phyloP scores from a whole-genome alignment of 225 moss, liverwort and hornwort genomes.

The Antitrichia curtipendula region DNA sequence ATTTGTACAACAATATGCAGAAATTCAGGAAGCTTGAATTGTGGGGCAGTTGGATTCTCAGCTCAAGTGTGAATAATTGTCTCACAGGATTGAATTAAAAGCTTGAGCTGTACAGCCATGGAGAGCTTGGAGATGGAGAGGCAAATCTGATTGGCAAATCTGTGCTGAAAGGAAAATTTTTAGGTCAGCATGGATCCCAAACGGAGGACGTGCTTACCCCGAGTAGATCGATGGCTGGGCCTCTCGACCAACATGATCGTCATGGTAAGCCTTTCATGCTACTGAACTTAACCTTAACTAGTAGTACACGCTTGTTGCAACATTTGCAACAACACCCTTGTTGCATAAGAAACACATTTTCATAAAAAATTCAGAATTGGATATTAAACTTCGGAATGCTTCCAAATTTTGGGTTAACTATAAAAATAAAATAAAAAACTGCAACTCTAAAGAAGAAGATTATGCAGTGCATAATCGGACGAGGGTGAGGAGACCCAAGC shows the following conservation, averaged over 20 bases:
- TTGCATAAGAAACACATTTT: background rate
- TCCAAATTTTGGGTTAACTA: background rate
- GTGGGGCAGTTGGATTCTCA: background rate
- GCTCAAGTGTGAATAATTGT: background rate
- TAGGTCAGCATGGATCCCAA: slow-evolving; percentile 6
- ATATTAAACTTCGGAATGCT: background rate
- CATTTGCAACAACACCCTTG: background rate
- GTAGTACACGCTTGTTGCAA: background rate
- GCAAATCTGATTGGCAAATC: background rate
- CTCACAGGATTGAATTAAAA: background rate
- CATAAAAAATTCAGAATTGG: background rate
- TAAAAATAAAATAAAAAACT: no score
- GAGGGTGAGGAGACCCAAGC: background rate
- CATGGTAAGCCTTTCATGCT: slow-evolving; percentile 1
- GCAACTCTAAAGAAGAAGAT: no score
- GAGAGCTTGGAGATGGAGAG: background rate
- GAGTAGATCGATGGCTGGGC: slow-evolving; percentile 37
- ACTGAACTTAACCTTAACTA: background rate
- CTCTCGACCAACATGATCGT: slow-evolving; percentile 35
- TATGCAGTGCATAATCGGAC: background rate
- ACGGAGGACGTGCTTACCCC: slow-evolving; percentile 4
- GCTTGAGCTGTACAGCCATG: background rate
- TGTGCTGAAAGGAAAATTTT: background rate
- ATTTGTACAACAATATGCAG: background rate
- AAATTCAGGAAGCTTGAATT: background rate